A percentile compares a stretch with the other conserved stretches of the same genome.
These are phyloP conservation scores for Elaphomyces granulatus DNA, from an alignment of 495 filamentous ascomycete species.

Conservation along the genomic window DNA sequence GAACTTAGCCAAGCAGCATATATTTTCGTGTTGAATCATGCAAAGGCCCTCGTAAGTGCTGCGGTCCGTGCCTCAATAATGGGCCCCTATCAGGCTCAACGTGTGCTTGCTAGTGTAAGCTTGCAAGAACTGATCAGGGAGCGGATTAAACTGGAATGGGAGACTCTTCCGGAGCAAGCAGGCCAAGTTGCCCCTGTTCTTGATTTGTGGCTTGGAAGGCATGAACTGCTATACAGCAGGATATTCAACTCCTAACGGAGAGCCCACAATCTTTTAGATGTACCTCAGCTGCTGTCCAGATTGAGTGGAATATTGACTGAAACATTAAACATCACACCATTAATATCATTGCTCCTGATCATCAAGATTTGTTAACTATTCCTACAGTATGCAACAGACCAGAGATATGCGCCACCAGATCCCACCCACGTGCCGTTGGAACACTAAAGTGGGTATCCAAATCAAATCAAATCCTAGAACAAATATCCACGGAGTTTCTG, in stretches of 20 bases:
- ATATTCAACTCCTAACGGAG: constrained; percentile 69
- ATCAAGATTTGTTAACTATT: too few species aligned
- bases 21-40: constrained; percentile 75
- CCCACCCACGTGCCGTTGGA: constrained; percentile 12
- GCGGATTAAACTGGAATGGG: constrained; percentile 46
- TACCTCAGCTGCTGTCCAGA: too few species aligned
- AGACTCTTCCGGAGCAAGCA: constrained; percentile 52
- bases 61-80: constrained; percentile 79
- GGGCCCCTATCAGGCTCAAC: constrained; percentile 88
- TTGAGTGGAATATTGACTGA: too few species aligned
- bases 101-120: constrained; percentile 51
- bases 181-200: constrained; percentile 77
- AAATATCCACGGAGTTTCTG: neutral
- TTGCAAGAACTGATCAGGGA: constrained; percentile 46
- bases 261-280: too few species aligned
- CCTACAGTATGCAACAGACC: constrained; percentile 22
- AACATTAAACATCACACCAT: too few species aligned
- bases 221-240: constrained; percentile 88
- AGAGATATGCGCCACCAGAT: constrained; percentile 4
- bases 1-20: constrained; percentile 55
- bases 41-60: constrained; percentile 75
- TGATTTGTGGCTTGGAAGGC: constrained; percentile 89
- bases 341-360: too few species aligned
- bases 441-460: constrained; percentile 24
- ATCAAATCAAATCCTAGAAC: constrained; percentile 4